A percentile compares a stretch with the other conserved stretches of the same genome.
Conservation (phyloP, 306 rosid species). For the Dalbergia cultrata region DNA sequence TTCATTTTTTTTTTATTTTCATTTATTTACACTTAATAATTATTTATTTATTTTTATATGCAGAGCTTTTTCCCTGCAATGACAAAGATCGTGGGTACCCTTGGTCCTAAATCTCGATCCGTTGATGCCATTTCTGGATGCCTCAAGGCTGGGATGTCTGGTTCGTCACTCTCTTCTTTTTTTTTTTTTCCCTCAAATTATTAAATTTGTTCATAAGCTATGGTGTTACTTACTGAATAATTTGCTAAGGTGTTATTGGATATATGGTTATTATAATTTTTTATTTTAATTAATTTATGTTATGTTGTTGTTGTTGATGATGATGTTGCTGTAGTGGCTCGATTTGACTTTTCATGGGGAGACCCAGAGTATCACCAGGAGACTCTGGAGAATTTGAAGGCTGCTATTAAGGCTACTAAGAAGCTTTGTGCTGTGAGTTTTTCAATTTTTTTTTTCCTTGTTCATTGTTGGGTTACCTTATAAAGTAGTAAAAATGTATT, state of each 20-base stretch:
- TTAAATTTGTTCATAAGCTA: background rate
- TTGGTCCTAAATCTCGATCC: conserved; percentile 93
- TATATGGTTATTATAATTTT: conserved; percentile 4
- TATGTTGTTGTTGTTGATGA: background rate
- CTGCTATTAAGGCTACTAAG: conserved; percentile 83
- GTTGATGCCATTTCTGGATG: conserved; percentile 78
- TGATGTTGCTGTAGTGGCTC: conserved; percentile 69
- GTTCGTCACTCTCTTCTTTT: conserved; percentile 43
- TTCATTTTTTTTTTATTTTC: background rate
- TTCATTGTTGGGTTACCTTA: background rate
- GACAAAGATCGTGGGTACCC: conserved; percentile 89
- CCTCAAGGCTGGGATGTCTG: conserved; percentile 98
- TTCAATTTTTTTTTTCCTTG: background rate
- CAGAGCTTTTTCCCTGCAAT: conserved; percentile 3
- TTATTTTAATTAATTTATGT: background rate
- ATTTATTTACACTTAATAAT: background rate
- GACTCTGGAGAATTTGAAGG: conserved; percentile 89
- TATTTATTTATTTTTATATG: background rate
- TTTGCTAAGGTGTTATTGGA: background rate
- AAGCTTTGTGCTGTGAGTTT: conserved; percentile 97
- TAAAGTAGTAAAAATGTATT: background rate
- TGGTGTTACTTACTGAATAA: background rate
- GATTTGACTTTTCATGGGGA: conserved; percentile 95
- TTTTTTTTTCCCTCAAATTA: background rate
- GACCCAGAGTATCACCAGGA: conserved; percentile 84